Evolutionary conservation across 2,329 filamentous ascomycete genomes (phyloP).

Genomic region (Emergomyces pasteurianus): DNA sequence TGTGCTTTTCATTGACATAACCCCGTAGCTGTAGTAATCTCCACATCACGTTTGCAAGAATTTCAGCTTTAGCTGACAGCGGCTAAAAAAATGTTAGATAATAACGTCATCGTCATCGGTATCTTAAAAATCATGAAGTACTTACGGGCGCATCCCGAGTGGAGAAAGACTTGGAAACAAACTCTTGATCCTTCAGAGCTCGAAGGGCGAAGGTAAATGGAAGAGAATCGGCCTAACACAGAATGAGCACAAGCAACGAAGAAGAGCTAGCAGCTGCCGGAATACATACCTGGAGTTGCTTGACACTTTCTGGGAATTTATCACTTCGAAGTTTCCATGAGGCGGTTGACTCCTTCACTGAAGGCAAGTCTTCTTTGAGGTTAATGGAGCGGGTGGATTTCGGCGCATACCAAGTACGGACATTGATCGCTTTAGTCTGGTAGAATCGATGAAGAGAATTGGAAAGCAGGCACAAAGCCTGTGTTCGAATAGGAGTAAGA

Average conservation of each 20-base stretch:
- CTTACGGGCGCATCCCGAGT: slow-evolving; percentile 38
- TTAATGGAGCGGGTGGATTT: slow-evolving; percentile 54
- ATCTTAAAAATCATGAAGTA: not conserved
- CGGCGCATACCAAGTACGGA: slow-evolving; percentile 71
- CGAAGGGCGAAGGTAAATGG: slow-evolving; percentile 39
- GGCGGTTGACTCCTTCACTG: slow-evolving; percentile 42
- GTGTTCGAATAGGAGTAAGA: slow-evolving; percentile 61
- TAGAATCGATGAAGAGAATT: slow-evolving; percentile 74
- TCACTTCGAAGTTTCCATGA: slow-evolving; percentile 63
- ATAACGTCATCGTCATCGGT: slow-evolving; percentile 1
- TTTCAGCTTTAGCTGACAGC: slow-evolving; percentile 55
- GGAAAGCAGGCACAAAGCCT: slow-evolving; percentile 65
- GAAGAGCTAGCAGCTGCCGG: not conserved
- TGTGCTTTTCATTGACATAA: slow-evolving; percentile 68
- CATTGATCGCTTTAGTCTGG: slow-evolving; percentile 61
- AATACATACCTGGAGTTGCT: slow-evolving; percentile 17
- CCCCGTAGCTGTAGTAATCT: slow-evolving; percentile 80
- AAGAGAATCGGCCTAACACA: slow-evolving; percentile 6
- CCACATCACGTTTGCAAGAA: slow-evolving; percentile 67
- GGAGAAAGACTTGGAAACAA: slow-evolving; percentile 56
- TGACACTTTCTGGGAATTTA: slow-evolving; percentile 33
- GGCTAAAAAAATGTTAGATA: slow-evolving; percentile 21
- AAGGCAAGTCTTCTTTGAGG: slow-evolving; percentile 41
- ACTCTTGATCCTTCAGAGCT: slow-evolving; percentile 56
- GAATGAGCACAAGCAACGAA: not conserved